Base-by-base conservation (phyloP, 2,329 filamentous ascomycete genomes). In the Fusarium sp. region DNA sequence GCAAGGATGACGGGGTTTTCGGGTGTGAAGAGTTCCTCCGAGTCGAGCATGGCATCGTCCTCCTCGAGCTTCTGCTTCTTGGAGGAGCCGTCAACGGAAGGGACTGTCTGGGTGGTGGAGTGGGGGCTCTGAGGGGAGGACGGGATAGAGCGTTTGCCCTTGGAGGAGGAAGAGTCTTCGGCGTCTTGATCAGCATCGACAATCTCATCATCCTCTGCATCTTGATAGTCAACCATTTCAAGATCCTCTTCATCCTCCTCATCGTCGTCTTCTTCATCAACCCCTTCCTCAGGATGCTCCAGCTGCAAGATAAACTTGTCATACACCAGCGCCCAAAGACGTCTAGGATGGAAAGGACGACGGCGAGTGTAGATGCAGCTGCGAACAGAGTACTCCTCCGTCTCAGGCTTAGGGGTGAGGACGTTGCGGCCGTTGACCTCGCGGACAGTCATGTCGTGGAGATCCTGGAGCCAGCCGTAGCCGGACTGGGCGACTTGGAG, bases 301-400 rank as follows among this genome's bases (percentile, higher is more conserved):
- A 86, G 81, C 59, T 88, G 86, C 7, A 88, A 80, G 41, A 88
- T 86, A 35, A 89, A 89, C 72, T 87, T 87, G 69, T 88, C 83
- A 35, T 86, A 83, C 2, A 88, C 70, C 22, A 86, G 77, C 0
- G 81, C 78, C 81, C 84, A 89, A 0, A 89, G 82, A 0, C 86
- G 79, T 2, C 80, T 79, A 0, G 87, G 87, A 45, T 89, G 85
- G 64, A 89, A 88, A 0, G 90, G 90, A 1, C 88, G 84, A 9
- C 89, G 85, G 0, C 90, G 88, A 1, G 86, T 85, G 79, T 94
- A 94, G 14, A 94, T 90, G 74, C 93, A 93, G 78, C 90, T 94
- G 39, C 90, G 88, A 13, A 94, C 92, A 9, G 91, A 91, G 77
- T 94, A 94, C 85, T 94, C 92, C 64, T 94, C 86, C 0, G 92